Percentiles rank a stretch among this genome's conserved stretches.
Conservation (phyloP, 306 rosid species). For the Ziziphus jujuba region DNA sequence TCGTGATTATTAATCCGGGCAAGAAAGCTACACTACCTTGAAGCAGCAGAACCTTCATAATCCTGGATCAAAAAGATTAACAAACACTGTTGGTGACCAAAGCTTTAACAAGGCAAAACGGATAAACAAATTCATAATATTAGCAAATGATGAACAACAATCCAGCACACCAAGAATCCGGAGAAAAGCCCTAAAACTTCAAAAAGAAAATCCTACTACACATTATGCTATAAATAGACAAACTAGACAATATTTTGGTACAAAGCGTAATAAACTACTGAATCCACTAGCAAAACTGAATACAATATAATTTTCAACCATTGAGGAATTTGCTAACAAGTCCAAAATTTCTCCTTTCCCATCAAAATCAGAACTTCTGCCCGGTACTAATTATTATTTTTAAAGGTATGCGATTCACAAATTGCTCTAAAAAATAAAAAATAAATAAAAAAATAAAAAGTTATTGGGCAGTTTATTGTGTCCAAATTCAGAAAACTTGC, state of each 20-base stretch:
- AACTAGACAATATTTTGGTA: not conserved
- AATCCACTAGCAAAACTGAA: not conserved
- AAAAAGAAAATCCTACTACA: not conserved
- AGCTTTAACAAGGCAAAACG: not conserved
- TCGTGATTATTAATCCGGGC: not conserved
- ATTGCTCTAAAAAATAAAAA: not conserved
- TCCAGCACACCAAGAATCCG: not conserved
- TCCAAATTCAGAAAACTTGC: too few species aligned
- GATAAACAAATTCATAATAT: not conserved
- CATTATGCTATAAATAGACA: not conserved
- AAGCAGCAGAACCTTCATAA: slow-evolving; percentile 44
- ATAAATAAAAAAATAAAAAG: too few species aligned
- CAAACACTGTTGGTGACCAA: slow-evolving; percentile 31
- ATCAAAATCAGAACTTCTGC: not conserved
- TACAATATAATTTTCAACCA: not conserved
- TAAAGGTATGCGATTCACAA: not conserved
- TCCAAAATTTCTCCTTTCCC: not conserved
- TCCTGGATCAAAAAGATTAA: slow-evolving; percentile 52
- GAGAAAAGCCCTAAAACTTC: not conserved
- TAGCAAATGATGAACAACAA: not conserved
- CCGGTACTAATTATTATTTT: not conserved
- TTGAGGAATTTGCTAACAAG: too few species aligned
- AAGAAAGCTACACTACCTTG: slow-evolving; percentile 48
- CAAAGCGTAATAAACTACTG: not conserved
- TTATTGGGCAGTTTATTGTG: too few species aligned